Evolutionary conservation across 169 alveolate species (phyloP).

Genomic region (Amoebophrya sp.): DNA sequence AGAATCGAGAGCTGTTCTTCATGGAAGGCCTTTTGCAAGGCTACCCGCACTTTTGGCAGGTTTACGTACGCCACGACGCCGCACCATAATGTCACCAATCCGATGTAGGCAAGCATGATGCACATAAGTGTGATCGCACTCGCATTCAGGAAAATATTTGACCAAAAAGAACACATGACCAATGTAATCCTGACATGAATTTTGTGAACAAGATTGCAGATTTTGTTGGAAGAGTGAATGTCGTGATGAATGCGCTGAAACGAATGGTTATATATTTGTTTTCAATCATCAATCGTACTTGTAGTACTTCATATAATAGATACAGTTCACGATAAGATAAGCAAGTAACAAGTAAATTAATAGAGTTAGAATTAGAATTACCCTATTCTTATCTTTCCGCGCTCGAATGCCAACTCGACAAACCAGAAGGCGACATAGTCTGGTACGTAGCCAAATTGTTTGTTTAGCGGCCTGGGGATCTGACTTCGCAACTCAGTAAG

Average conservation of each 20-base stretch:
- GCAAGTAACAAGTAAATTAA: no score
- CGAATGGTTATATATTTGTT: no score
- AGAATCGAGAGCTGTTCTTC: not conserved
- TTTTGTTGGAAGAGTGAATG: no score
- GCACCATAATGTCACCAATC: not conserved
- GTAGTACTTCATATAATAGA: no score
- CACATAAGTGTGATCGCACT: not conserved
- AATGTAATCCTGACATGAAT: no score
- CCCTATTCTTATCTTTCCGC: not conserved
- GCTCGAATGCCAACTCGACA: not conserved
- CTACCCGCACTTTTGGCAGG: not conserved
- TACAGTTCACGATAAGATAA: no score
- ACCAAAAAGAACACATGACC: not conserved
- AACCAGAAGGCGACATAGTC: slow-evolving; percentile 8
- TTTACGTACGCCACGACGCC: not conserved
- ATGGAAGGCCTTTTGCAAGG: not conserved
- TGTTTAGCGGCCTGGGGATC: not conserved
- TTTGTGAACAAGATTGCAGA: no score
- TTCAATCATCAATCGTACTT: no score
- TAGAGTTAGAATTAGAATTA: no score
- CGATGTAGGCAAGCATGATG: not conserved
- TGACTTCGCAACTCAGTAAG: no score
- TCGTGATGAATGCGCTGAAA: no score
- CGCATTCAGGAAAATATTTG: not conserved
- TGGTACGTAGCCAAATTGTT: not conserved